Evolutionary conservation across 192 early-diverging fungal species (phyloP).

Genomic region (Backusella tuberculispora): DNA sequence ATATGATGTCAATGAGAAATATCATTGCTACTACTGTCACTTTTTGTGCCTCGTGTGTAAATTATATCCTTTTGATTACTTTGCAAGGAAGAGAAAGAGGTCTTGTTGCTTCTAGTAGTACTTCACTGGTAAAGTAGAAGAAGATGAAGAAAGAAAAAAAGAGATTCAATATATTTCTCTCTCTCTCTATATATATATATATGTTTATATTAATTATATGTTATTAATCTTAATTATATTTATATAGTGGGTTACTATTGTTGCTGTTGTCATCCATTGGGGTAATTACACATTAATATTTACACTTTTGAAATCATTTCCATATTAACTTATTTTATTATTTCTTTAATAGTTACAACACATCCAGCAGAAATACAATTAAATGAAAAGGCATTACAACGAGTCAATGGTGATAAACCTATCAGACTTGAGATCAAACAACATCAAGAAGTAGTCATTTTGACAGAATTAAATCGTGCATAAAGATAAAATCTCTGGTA

Average conservation of each 20-base stretch:
- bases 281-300: neutral
- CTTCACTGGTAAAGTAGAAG: constrained; percentile 39
- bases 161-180: neutral
- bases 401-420: constrained; percentile 31
- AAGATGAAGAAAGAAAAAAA: too few species aligned
- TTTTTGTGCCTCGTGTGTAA: constrained; percentile 38
- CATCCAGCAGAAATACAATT: constrained; percentile 34
- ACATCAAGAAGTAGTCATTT: constrained; percentile 44
- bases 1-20: constrained; percentile 43
- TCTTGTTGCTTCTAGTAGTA: constrained; percentile 47
- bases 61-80: constrained; percentile 41
- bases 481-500: constrained; percentile 4
- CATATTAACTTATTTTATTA: neutral
- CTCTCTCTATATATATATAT: too few species aligned
- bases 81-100: constrained; percentile 47
- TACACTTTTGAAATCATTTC: neutral
- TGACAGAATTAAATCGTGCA: constrained; percentile 31
- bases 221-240: too few species aligned
- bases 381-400: constrained; percentile 26
- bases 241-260: constrained; percentile 18
- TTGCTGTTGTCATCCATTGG: constrained; percentile 24
- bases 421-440: constrained; percentile 43
- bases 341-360: constrained; percentile 25
- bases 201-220: too few species aligned
- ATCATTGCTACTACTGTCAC: constrained; percentile 42